These are phyloP conservation scores for Dittrichia graveolens DNA, from an alignment of 129 eudicot species.

Conservation along the genomic window DNA sequence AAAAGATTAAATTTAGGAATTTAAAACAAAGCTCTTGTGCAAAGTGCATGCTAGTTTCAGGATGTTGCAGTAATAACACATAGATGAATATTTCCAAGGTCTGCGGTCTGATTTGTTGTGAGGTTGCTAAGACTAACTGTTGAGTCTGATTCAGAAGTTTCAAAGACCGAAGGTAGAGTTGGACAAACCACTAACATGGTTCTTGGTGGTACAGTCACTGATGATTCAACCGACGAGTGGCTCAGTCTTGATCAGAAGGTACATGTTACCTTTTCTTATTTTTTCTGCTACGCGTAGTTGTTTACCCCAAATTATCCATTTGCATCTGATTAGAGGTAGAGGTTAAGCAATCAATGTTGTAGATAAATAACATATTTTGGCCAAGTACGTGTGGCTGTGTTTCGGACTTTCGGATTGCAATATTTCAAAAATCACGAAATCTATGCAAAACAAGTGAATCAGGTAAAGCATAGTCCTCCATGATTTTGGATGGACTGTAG, in stretches of 20 bases:
- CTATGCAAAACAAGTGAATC: no score
- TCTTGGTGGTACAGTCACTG: slow-evolving; percentile 86
- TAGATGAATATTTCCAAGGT: not conserved
- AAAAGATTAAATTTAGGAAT: no score
- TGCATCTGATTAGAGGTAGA: no score
- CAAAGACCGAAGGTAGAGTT: slow-evolving; percentile 81
- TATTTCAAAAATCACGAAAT: no score
- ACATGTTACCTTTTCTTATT: not conserved
- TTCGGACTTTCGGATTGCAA: no score
- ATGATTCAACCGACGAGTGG: slow-evolving; percentile 80
- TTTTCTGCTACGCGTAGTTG: not conserved
- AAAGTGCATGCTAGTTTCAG: not conserved
- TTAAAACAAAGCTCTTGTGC: not conserved
- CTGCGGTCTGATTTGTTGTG: not conserved
- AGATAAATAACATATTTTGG: not conserved
- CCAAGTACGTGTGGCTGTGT: no score
- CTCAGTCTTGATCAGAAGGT: slow-evolving; percentile 79
- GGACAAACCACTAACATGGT: slow-evolving; percentile 86
- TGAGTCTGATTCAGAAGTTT: slow-evolving; percentile 62
- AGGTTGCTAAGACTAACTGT: slow-evolving; percentile 21
- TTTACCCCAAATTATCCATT: not conserved
- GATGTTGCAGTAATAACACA: not conserved
- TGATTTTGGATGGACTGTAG: no score
- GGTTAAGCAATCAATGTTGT: not conserved
- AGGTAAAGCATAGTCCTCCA: no score